Base-by-base conservation (phyloP, 2,329 filamentous ascomycete species). In the Colletotrichum tofieldiae region DNA sequence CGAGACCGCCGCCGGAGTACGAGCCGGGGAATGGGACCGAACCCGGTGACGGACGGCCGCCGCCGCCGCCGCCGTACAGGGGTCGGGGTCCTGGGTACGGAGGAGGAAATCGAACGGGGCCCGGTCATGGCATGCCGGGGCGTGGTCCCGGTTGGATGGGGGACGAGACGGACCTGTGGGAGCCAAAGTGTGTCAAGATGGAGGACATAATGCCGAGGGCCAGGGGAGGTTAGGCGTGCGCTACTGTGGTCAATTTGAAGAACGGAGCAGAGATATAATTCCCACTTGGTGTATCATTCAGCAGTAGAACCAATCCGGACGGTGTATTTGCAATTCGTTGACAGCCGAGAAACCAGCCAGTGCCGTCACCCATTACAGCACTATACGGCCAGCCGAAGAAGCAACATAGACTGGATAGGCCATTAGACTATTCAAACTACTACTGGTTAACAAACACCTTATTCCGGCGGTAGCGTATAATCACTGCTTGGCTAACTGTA, bases 111-210 rank as follows among this genome's bases (percentile, higher is more conserved):
- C 52, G 61, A 43, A 37, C 23, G 2, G 20, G 52, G 11, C 60
- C 70, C 7, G 70, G 67, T 12, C 41, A 58, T 3, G 51, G 65
- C 35, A 59, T 61, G 52, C 65, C 64, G 49, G 49, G 60, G 55
- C 65, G 73, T 26, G 35, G 75, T 54, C 65, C 58, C 35, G 52
- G 49, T 51, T 74, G 67, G 66, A 76, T 74, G 74, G 71, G 67
- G 0, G 47, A 73, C 29, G 76, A 76, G 26, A 68, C 69, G 26
- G 75, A 75, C 23, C 35, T 80, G 29, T 79, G 78, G 78, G 70
- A 74, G 62, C 78, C 78, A 16, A 76, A 72, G 67, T 80, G 78
- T 69, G 66, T 76, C 11, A 78, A 77, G 61, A 58, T 68, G 23
- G 68, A 73, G 20, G 60, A 73, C 16, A 67, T 60, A 29, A 74